Conservation (phyloP, 2,329 filamentous ascomycete species). For the Ascomycota sp. region DNA sequence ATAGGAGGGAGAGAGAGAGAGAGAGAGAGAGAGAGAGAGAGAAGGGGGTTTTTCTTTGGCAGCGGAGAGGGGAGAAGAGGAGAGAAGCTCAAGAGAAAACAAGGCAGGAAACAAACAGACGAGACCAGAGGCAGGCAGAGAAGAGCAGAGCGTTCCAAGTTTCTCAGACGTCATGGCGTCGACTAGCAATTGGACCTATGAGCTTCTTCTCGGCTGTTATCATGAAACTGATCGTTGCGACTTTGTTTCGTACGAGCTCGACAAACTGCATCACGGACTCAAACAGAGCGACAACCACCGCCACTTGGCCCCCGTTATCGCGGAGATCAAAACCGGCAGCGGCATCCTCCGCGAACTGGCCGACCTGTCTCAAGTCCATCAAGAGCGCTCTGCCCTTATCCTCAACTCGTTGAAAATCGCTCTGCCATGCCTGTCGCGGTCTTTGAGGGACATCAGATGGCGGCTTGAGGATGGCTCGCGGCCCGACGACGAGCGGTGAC, state of each 20-base stretch:
- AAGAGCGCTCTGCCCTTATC: slow-evolving; percentile 26
- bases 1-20: too few relatives aligned
- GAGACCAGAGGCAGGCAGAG: too few relatives aligned
- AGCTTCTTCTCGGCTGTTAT: slow-evolving; percentile 31
- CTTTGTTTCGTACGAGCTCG: slow-evolving; percentile 23
- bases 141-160: too few relatives aligned
- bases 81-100: too few relatives aligned
- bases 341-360: slow-evolving; percentile 31
- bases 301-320: slow-evolving; percentile 25
- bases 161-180: slow-evolving; percentile 8
- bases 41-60: too few relatives aligned
- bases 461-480: slow-evolving; percentile 29
- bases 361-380: slow-evolving; percentile 31
- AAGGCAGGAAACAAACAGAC: too few relatives aligned
- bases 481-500: slow-evolving; percentile 30
- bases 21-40: too few relatives aligned
- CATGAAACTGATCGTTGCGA: slow-evolving; percentile 32
- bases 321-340: slow-evolving; percentile 23
- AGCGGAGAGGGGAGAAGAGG: too few relatives aligned
- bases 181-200: slow-evolving; percentile 10
- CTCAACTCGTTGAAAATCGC: slow-evolving; percentile 34
- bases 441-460: slow-evolving; percentile 29
- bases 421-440: slow-evolving; percentile 32
- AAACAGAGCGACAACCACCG: slow-evolving; percentile 21
- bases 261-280: slow-evolving; percentile 26